Base-by-base conservation (phyloP, 2,329 filamentous ascomycete genomes). In the Neofusicoccum ribis region DNA sequence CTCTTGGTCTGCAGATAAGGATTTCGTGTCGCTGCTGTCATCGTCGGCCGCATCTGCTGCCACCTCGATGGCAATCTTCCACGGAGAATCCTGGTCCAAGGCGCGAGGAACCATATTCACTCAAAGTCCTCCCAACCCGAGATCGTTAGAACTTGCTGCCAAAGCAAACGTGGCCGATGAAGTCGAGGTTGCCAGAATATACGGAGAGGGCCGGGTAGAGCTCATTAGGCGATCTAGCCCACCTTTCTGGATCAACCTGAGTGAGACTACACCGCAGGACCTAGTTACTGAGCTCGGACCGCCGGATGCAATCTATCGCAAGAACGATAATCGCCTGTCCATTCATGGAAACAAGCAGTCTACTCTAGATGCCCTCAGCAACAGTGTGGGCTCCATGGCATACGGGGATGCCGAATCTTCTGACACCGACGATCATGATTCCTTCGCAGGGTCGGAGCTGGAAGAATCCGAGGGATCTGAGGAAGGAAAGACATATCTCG, bases 271-370 rank as follows among this genome's bases (percentile, higher is more conserved):
- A 1, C 91, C 93, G 0, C 95, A 99, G 79, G 93, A 98, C 70
- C 81, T 99, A 2, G 87, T 98, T 20, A 90, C 91, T 65, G 93
- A 97, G 72, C 85, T 99, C 7, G 95, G 95, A 0, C 92, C 95
- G 5, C 95, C 95, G 1, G 94, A 97, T 75, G 92, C 93, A 20
- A 96, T 96, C 50, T 97, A 97, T 77, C 88, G 91, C 68, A 97
- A 96, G 79, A 92, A 91, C 72, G 93, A 97, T 74, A 89, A 93
- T 74, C 87, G 92, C 56, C 90, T 97, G 80, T 91, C 92, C 12
- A 95, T 97, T 61, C 93, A 97, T 66, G 63, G 63, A 7, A 52
- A 60, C 20, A 61, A 44, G 51, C 85, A 70, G 81, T n/a, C 17
- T 14, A 86, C 23, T 80, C 83, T 59, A 5, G 43, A 64, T 47